Evolutionary conservation across 2,329 filamentous ascomycete genomes (phyloP), one percentile per base, ranked within the genome.

Genomic region (Fusarium neocosmosporiellum): DNA sequence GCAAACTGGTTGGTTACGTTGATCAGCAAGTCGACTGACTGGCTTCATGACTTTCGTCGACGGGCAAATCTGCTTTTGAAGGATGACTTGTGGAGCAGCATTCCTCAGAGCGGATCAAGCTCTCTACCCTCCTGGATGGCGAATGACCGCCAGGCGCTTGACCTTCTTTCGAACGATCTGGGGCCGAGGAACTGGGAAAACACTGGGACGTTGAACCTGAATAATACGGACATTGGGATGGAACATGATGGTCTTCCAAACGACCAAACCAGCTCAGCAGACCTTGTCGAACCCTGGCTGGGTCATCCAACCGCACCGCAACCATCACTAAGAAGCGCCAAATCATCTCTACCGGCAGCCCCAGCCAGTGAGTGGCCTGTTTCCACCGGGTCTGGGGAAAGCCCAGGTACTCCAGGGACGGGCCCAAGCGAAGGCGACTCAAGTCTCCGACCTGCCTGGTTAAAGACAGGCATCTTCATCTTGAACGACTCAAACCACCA

Each of bases 401-500:
- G 55, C 1, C 36, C 36, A 0, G 37, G 46, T 27, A 55, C 59
- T 1, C 46, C 37, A 27, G 43, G 20, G 11, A 55, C 59, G 2
- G 34, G 33, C 3, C 46, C 27, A 10, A 34, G n/a, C 3, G 67
- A 71, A 22, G 36, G 36, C 2, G 59, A 67, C 6, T 53, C 53
- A 4, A 36, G 61, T 18, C 63, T 69, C 8, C 60, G 72, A 11
- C 72, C 72, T 8, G 58, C 65, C 5, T 75, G 72, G 72, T 57
- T 72, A 7, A 72, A 69, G 20, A 55, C 66, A 0, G 67, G 60
- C 4, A 72, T 73, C 1, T 76, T 69, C n/a, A 66, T 74, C 4
- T 22, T 78, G 3, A 79, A 79, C 41, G 77, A 79, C 14, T 65
- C 69, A 2, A 71, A 81, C 8, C 76, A 79, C 24, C 73, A 79